Evolutionary conservation across 176 grass and related monocot genomes (phyloP), one percentile per base, ranked within the genome.

Genomic region (Carex littledalei): DNA sequence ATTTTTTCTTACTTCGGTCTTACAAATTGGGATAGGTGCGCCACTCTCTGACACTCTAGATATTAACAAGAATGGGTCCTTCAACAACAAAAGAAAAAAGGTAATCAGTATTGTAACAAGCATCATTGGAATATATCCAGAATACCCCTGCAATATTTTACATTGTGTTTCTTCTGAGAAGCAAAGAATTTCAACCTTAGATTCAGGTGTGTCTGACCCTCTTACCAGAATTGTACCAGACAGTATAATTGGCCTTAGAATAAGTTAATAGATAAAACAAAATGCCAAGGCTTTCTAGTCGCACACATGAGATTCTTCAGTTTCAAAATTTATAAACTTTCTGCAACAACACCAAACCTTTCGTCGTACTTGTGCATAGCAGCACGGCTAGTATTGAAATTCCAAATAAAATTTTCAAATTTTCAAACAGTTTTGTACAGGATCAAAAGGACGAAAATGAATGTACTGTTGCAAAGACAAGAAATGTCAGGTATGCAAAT

Each of bases 1-100:
- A 78, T 99, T 99, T 89, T 95, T 99, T 87, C 87, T 99, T 86
- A 99, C 96, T 95, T 99, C 96, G 75, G 96, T 99, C 91, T 94
- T 99, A 78, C 88, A 99, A 91, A 99, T 89, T 91, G 96, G 93
- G 89, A 94, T 73, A 87, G 91, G 55, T 85, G 81, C 83, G 82
- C 93, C 96, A 79, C 81, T 92, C 78, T 94, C 93, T 65, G 91
- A 88, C 84, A 86, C 91, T 92, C 85, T 94, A 82, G 96, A 99
- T 89, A 99, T 93, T 85, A 99, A 84, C 75, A 99, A 91, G 84
- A 99, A 99, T 65, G 96, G 87, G 79, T 99, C 96, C 96, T 99
- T 66, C 24, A 76, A 69, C 34, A 67, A 77, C 3, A 86, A 86
- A 84, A 82, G 21, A 85, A 82, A 86, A 87, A 22, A 87, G 78